Evolutionary conservation across 2,329 filamentous ascomycete genomes (phyloP).

Genomic region (Trichoderma lentiforme): DNA sequence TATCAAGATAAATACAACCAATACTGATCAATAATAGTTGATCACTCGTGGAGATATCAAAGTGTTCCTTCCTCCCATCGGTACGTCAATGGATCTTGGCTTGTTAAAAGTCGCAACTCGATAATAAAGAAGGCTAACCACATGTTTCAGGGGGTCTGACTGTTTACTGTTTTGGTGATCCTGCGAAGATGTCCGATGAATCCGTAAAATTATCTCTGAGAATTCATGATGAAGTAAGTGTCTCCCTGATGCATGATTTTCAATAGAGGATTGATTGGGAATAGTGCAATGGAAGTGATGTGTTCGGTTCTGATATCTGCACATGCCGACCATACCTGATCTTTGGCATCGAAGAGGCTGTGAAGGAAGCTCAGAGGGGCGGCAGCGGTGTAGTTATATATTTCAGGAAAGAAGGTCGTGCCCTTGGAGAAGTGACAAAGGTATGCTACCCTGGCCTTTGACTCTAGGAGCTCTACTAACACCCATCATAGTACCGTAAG

Average conservation of each 20-base stretch:
- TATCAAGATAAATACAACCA: neutral
- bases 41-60: constrained; percentile 96
- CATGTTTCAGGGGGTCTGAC: constrained; percentile 68
- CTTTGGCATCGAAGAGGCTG: constrained; percentile 94
- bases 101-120: no score
- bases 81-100: constrained; percentile 35
- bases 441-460: constrained; percentile 47
- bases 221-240: constrained; percentile 63
- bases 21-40: constrained; percentile 46
- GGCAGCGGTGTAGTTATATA: constrained; percentile 96
- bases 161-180: constrained; percentile 95
- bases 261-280: constrained; percentile 17
- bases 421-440: constrained; percentile 92
- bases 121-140: neutral
- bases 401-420: constrained; percentile 95
- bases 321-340: constrained; percentile 94
- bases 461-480: constrained; percentile 29
- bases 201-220: constrained; percentile 77
- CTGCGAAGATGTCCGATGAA: constrained; percentile 87
- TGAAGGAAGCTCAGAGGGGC: constrained; percentile 92
- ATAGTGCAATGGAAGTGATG: constrained; percentile 90
- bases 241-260: neutral
- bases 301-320: constrained; percentile 97
- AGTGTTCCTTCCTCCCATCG: constrained; percentile 91
- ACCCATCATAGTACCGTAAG: constrained; percentile 44